phyloP scores from a whole-genome alignment of 169 alveolate genomes.

The Cryptosporidium parvum region DNA sequence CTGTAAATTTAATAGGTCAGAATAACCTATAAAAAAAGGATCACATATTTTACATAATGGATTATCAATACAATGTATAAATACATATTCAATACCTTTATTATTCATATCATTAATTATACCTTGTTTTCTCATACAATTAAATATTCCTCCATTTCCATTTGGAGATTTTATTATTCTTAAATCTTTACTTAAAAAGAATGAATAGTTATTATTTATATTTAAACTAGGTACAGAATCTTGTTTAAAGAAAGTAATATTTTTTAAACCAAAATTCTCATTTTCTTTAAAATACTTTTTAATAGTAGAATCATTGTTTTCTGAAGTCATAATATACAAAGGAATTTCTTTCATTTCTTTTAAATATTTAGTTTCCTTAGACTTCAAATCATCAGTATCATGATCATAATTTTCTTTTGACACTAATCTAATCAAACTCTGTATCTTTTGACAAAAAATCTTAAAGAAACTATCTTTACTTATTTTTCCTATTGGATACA shows the following conservation, averaged over 20 bases:
- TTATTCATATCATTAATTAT: conserved; percentile 80
- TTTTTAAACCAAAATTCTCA: conserved; percentile 84
- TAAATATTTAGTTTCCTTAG: background rate
- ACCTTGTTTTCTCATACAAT: conserved; percentile 79
- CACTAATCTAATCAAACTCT: conserved; percentile 79
- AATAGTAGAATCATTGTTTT: conserved; percentile 78
- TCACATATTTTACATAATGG: conserved; percentile 87
- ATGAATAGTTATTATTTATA: conserved; percentile 80
- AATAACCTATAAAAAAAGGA: conserved; percentile 86
- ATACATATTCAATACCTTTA: conserved; percentile 83
- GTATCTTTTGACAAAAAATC: conserved; percentile 82
- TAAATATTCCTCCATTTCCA: conserved; percentile 91
- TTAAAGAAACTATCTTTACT: conserved; percentile 84
- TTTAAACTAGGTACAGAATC: conserved; percentile 85
- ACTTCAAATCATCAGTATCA: background rate
- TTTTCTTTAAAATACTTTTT: conserved; percentile 81
- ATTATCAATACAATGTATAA: conserved; percentile 87
- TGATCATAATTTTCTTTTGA: background rate
- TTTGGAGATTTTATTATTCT: conserved; percentile 84
- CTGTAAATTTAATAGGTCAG: conserved; percentile 74
- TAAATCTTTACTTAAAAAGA: conserved; percentile 77
- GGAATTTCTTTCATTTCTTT: conserved; percentile 55
- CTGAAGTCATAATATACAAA: conserved; percentile 87
- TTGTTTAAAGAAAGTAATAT: conserved; percentile 84
- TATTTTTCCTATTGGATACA: conserved; percentile 83